Conservation (phyloP, 768 basidiomycete genomes). For the Russula emetica region DNA sequence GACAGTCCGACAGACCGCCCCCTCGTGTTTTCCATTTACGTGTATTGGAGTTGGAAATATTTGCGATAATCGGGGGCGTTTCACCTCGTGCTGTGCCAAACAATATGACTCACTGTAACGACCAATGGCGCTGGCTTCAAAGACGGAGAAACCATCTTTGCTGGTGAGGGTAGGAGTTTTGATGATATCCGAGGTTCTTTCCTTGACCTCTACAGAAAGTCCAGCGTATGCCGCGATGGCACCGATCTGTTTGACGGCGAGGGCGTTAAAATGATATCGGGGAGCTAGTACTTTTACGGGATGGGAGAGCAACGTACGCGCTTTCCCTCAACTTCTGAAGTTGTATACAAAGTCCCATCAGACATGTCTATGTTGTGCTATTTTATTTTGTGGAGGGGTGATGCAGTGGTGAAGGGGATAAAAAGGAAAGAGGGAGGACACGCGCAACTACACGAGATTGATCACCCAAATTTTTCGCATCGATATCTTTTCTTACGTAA, state of each 20-base stretch:
- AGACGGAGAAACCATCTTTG: constrained; percentile 70
- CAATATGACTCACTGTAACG: constrained; percentile 70
- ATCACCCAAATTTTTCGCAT: constrained; percentile 13
- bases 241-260: constrained; percentile 37
- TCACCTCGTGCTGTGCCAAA: neutral
- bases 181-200: constrained; percentile 56
- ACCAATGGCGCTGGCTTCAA: constrained; percentile 77
- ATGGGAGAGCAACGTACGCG: constrained; percentile 41
- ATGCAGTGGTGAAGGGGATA: constrained; percentile 22
- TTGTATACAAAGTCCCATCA: constrained; percentile 61
- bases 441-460: constrained; percentile 22
- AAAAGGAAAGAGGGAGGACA: constrained; percentile 28
- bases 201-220: constrained; percentile 51
- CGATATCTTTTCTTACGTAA: constrained; percentile 20
- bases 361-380: constrained; percentile 42
- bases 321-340: constrained; percentile 40
- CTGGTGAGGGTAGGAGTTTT: constrained; percentile 84
- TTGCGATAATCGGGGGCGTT: constrained; percentile 4
- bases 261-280: neutral
- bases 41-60: neutral
- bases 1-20: neutral
- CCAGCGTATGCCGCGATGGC: constrained; percentile 60
- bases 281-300: too few species aligned
- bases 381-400: constrained; percentile 1
- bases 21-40: neutral